Conservation (phyloP, 2,329 filamentous ascomycete species). For the Fusarium sp. region DNA sequence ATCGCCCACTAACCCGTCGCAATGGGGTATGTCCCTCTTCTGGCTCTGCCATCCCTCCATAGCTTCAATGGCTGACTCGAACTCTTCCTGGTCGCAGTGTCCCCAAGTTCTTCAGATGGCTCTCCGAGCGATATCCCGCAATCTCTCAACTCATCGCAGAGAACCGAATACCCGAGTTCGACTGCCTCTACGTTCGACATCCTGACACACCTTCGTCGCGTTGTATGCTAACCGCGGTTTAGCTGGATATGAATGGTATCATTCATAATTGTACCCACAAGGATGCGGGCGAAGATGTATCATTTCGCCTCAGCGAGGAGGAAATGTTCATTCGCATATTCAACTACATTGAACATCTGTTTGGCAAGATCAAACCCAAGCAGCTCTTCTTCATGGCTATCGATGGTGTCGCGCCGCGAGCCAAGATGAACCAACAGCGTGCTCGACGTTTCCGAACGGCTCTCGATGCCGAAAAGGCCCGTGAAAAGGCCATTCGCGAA, state of each 20-base stretch:
- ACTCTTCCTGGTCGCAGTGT: slow-evolving; percentile 56
- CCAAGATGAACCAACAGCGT: slow-evolving; percentile 99
- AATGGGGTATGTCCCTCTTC: slow-evolving; percentile 44
- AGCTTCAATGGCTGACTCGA: slow-evolving; percentile 25
- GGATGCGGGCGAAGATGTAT: slow-evolving; percentile 85
- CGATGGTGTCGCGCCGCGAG: slow-evolving; percentile 94
- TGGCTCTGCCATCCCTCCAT: background rate
- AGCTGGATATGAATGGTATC: slow-evolving; percentile 98
- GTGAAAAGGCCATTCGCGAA: slow-evolving; percentile 90
- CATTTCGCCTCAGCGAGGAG: slow-evolving; percentile 93
- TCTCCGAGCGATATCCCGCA: slow-evolving; percentile 97
- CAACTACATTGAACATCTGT: slow-evolving; percentile 99
- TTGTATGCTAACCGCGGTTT: slow-evolving; percentile 38
- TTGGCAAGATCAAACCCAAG: slow-evolving; percentile 98
- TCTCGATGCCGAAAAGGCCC: slow-evolving; percentile 86
- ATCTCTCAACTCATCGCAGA: slow-evolving; percentile 99
- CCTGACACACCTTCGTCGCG: slow-evolving; percentile 22
- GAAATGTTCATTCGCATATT: slow-evolving; percentile 99
- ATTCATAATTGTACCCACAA: slow-evolving; percentile 99
- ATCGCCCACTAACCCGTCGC: slow-evolving; percentile 27
- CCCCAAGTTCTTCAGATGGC: slow-evolving; percentile 97
- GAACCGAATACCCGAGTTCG: slow-evolving; percentile 98
- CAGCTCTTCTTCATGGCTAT: slow-evolving; percentile 99
- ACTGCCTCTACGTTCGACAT: slow-evolving; percentile 83
- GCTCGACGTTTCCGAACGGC: slow-evolving; percentile 95